These are phyloP conservation scores for Quercus suber DNA, from an alignment of 306 rosid genomes.

Conservation along the genomic window DNA sequence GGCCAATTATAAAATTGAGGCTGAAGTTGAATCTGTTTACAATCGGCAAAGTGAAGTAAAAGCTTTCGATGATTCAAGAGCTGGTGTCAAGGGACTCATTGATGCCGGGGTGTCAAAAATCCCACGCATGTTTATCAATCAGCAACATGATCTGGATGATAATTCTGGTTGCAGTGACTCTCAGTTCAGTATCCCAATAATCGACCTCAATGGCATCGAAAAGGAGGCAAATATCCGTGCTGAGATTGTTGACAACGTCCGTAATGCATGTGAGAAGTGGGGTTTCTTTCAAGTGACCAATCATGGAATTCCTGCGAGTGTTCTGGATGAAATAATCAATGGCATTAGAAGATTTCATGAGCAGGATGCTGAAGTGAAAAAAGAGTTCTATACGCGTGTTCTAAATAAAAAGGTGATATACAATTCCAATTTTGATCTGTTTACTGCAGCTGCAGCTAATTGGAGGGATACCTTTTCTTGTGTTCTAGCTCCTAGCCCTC, in stretches of 20 bases:
- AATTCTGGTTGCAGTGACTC: background rate
- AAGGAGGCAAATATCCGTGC: background rate
- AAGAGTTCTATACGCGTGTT: constrained; percentile 23
- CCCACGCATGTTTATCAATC: constrained; percentile 39
- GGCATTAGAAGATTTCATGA: constrained; percentile 45
- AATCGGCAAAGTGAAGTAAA: constrained; percentile 33
- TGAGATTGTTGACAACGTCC: background rate
- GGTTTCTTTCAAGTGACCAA: constrained; percentile 49
- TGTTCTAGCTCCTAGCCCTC: constrained; percentile 28
- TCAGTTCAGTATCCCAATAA: constrained; percentile 25
- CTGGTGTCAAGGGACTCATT: constrained; percentile 48
- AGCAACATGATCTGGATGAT: background rate
- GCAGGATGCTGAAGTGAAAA: constrained; percentile 37
- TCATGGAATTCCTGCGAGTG: constrained; percentile 35
- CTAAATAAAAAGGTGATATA: background rate
- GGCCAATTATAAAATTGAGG: background rate
- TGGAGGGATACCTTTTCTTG: constrained; percentile 41
- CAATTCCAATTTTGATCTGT: constrained; percentile 34
- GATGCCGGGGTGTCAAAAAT: constrained; percentile 38
- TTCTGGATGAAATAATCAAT: constrained; percentile 31
- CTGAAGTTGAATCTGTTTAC: constrained; percentile 13
- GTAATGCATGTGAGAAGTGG: constrained; percentile 25
- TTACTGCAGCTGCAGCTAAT: constrained; percentile 18
- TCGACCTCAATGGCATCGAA: constrained; percentile 30
- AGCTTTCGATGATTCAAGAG: constrained; percentile 44